phyloP scores from a whole-genome alignment of 2,329 filamentous ascomycete species.

The Penicillium sp. region DNA sequence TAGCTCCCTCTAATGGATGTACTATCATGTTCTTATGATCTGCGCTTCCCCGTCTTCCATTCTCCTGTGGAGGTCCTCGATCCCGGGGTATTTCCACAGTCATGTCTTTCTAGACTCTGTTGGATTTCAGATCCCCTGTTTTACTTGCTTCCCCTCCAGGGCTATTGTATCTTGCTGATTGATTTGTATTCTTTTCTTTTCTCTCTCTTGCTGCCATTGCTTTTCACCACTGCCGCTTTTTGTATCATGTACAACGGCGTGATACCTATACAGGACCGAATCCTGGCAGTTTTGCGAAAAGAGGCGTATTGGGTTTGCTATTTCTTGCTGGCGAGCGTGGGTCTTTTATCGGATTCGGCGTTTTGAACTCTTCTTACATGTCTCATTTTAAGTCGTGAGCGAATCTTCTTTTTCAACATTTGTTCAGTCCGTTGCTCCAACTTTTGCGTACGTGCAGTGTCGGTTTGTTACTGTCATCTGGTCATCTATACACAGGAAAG shows the following conservation, averaged over 20 bases:
- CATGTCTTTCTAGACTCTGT: constrained; percentile 19
- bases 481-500: background rate
- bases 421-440: background rate
- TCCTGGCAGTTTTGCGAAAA: constrained; percentile 9
- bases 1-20: constrained; percentile 27
- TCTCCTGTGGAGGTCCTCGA: constrained; percentile 7
- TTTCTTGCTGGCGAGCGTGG: constrained; percentile 3
- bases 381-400: constrained; percentile 1
- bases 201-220: background rate
- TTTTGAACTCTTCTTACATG: background rate
- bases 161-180: background rate
- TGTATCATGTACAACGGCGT: constrained; percentile 17
- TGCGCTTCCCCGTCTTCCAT: constrained; percentile 10
- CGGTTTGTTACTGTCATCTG: background rate
- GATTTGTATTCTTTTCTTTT: background rate
- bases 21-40: constrained; percentile 26
- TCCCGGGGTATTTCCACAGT: constrained; percentile 2
- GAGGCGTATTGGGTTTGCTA: constrained; percentile 11
- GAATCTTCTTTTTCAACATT: background rate
- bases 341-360: background rate
- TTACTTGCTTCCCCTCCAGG: background rate
- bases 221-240: constrained; percentile 6
- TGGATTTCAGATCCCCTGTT: constrained; percentile 9
- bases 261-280: constrained; percentile 5
- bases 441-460: background rate